A percentile compares a stretch with the other conserved stretches of the same genome.
Conservation (phyloP, 805 yeast genomes). For the Kurtzmaniella fragi region DNA sequence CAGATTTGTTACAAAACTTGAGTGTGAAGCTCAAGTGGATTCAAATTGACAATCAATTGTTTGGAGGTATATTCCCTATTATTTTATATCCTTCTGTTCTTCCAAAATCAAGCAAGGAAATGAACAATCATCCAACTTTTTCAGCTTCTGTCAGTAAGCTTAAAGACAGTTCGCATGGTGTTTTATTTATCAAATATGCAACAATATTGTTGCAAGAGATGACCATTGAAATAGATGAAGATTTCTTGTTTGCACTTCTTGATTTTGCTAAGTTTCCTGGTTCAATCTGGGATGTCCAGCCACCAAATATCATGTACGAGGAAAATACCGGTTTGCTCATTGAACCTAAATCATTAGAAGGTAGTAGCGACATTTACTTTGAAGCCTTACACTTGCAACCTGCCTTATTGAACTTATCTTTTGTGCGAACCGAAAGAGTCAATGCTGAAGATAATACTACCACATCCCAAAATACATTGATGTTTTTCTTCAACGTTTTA, state of each 20-base stretch:
- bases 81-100: slow-evolving; percentile 84
- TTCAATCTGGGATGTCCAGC: slow-evolving; percentile 59
- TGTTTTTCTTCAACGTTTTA: slow-evolving; percentile 75
- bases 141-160: slow-evolving; percentile 81
- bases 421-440: slow-evolving; percentile 80
- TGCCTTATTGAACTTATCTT: slow-evolving; percentile 78
- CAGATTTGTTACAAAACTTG: slow-evolving; percentile 76
- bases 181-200: slow-evolving; percentile 84
- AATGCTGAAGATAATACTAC: slow-evolving; percentile 58
- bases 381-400: slow-evolving; percentile 94
- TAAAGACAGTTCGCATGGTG: slow-evolving; percentile 88
- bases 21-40: slow-evolving; percentile 88
- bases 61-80: slow-evolving; percentile 85
- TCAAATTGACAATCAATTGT: slow-evolving; percentile 88
- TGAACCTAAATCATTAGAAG: slow-evolving; percentile 52
- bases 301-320: slow-evolving; percentile 53
- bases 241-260: slow-evolving; percentile 73
- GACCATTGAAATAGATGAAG: slow-evolving; percentile 91
- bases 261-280: slow-evolving; percentile 82
- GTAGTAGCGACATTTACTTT: slow-evolving; percentile 76
- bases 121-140: slow-evolving; percentile 85
- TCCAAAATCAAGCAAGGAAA: slow-evolving; percentile 77
- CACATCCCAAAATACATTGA: slow-evolving; percentile 54
- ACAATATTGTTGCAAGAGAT: slow-evolving; percentile 85
- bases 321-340: slow-evolving; percentile 42